Base-by-base conservation (phyloP, 345 rosid genomes). In the Dipteronia dyeriana region DNA sequence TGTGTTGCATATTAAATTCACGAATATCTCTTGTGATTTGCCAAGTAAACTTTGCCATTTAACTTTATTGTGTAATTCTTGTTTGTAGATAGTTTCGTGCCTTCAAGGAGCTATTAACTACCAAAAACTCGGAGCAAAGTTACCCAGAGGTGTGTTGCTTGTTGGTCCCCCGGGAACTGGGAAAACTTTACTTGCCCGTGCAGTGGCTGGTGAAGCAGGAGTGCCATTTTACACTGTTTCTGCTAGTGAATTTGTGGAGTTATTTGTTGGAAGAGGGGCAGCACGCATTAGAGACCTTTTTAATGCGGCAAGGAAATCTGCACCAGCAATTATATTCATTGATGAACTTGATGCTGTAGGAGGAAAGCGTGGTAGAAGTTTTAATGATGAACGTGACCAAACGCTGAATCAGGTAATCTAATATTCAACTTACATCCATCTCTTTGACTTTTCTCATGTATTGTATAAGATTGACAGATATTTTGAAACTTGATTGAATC, bases 301-400 rank as follows among this genome's bases (percentile, higher is more conserved):
- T 80, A 88, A 38, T 31, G 85, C 82, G 7, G 99, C 97, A 17
- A 89, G 95, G 82, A 95, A 93, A 83, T 84, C 84, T 85, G 81
- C 99, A 63, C 97, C 98, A 13, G 89, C 98, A 6, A 95, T 95
- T 79, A 88, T 95, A 79, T 95, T 95, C 82, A 93, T 95, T 2
- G 99, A 93, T 81, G 99, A 95, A 87, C 97, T 95, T 45, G 99
- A 95, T 74, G 98, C 98, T 5, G 99, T 95, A 75, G 99, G 98
- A 10, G 99, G 99, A 71, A 93, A 86, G 85, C 97, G 98, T 23
- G 98, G 99, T 78, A 89, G 98, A 81, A 95, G 99, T 83, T 93
- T 93, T 81, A 95, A 95, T 63, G 99, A 95, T 78, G 99, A 95
- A 85, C 92, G 98, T 11, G 98, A 95, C 84, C 97, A 95, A 78